Percentiles rank a stretch among this genome's conserved stretches.
Evolutionary conservation across 1,284 basidiomycete genomes (phyloP).

Genomic region (Mixia osmundae): DNA sequence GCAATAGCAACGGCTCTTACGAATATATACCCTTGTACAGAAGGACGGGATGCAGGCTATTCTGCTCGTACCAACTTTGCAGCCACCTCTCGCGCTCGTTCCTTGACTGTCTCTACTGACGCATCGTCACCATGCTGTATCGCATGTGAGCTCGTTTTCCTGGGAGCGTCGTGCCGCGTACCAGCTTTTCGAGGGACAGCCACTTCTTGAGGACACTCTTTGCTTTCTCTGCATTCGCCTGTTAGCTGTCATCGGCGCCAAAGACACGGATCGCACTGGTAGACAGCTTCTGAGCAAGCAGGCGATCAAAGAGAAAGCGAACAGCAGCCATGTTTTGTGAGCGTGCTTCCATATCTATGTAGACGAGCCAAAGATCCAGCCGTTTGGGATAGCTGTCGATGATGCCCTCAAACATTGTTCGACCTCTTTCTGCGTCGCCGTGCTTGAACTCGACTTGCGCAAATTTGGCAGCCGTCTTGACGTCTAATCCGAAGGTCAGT

Average conservation of each 20-base stretch:
- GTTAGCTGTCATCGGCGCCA: conserved; percentile 2
- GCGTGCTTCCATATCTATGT: conserved; percentile 81
- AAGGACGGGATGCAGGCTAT: too few relatives aligned
- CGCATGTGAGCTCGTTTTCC: too few relatives aligned
- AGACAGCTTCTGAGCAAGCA: conserved; percentile 62
- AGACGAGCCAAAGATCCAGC: conserved; percentile 87
- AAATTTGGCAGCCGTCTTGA: conserved; percentile 83
- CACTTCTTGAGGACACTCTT: conserved; percentile 87
- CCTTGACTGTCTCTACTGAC: conserved; percentile 57
- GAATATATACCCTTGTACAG: too few relatives aligned
- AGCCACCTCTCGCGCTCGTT: conserved; percentile 66
- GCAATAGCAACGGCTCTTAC: too few relatives aligned
- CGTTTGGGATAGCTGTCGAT: conserved; percentile 81
- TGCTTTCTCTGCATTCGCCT: conserved; percentile 26
- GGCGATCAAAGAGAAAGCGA: conserved; percentile 61
- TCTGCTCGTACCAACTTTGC: too few relatives aligned
- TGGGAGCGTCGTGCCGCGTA: too few relatives aligned
- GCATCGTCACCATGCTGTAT: conserved; percentile 67
- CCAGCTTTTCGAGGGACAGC: conserved; percentile 67
- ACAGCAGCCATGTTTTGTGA: conserved; percentile 51
- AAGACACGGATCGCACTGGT: conserved; percentile 46
- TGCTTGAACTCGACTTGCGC: conserved; percentile 86
- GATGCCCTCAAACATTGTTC: conserved; percentile 90
- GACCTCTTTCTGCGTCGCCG: conserved; percentile 80
- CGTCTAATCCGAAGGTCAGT: conserved; percentile 32